A percentile compares a stretch with the other conserved stretches of the same genome.
These are phyloP conservation scores for Crithidia thermophila DNA, from an alignment of 208 protist species.

Conservation along the genomic window DNA sequence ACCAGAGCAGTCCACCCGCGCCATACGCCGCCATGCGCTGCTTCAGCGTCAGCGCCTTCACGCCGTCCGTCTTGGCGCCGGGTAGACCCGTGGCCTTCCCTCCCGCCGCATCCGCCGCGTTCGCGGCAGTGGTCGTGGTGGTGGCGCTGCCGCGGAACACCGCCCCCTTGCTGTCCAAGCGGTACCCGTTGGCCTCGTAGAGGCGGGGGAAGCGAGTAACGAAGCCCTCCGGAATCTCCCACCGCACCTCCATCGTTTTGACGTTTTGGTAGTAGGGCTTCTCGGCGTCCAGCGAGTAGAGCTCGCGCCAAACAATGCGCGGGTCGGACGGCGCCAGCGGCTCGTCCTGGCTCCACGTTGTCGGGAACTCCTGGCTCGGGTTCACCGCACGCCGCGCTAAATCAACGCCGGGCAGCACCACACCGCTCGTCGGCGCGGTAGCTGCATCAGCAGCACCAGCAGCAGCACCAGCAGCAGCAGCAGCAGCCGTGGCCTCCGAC, in stretches of 20 bases:
- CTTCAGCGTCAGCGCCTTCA: slow-evolving; percentile 44
- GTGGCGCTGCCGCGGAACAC: slow-evolving; percentile 33
- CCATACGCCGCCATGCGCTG: slow-evolving; percentile 78
- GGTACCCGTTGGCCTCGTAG: slow-evolving; percentile 46
- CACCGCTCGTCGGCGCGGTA: not conserved
- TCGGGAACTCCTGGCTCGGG: slow-evolving; percentile 55
- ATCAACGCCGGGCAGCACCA: slow-evolving; percentile 55
- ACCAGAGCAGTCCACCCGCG: slow-evolving; percentile 75
- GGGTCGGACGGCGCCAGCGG: slow-evolving; percentile 50
- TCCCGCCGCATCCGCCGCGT: not conserved
- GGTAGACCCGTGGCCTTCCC: not conserved
- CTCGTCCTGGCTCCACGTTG: slow-evolving; percentile 52
- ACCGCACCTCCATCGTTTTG: slow-evolving; percentile 56
- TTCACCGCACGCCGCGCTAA: slow-evolving; percentile 46
- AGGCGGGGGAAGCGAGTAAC: slow-evolving; percentile 73
- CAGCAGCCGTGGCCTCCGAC: not conserved
- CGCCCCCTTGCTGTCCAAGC: slow-evolving; percentile 49
- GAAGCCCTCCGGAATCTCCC: slow-evolving; percentile 77
- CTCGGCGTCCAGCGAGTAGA: slow-evolving; percentile 61
- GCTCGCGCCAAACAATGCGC: slow-evolving; percentile 71
- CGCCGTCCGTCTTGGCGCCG: not conserved
- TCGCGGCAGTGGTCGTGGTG: not conserved
- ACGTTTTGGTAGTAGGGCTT: slow-evolving; percentile 84
- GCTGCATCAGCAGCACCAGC: too few species aligned
- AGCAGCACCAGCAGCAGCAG: not conserved